Evolutionary conservation across 2,329 filamentous ascomycete genomes (phyloP), one percentile per base, ranked within the genome.

Genomic region (Aspergillus thermomutatus): DNA sequence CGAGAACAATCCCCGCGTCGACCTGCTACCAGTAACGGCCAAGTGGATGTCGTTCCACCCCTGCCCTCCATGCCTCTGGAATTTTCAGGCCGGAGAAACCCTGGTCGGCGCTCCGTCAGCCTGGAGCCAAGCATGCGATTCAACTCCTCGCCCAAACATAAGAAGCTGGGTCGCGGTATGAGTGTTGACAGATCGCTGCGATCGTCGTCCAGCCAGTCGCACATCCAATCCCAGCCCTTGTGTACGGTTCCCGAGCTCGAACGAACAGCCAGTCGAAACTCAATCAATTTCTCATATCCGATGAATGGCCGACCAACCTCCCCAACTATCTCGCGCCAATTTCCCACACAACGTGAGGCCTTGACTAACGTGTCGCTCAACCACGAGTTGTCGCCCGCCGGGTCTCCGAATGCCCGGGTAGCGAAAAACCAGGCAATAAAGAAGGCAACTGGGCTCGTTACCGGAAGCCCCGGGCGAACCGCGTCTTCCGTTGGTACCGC

Each of bases 51-150:
- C 65, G 80, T 84, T 52, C 91, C 91, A 28, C 91, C 91, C 1
- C 87, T 96, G 2, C 92, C 92, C 37, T 80, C 82, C 3, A 80
- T 96, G 26, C 91, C 90, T 3, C 75, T 81, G 41, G 75, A 81
- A 53, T 76, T 74, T 60, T 49, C 66, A 7, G 56, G 64, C 34
- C 62, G 64, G 25, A 66, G 75, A 19, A 64, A 67, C 10, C 60
- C 69, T 10, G 70, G 71, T 60, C 73, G 74, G 50, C 76, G 80
- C 14, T 72, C 82, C 9, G 73, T 77, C 23, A 87, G 83, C 63
- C 64, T 82, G 45, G 82, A 83, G 43, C 78, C 81, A 6, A 69
- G 75, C 1, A 69, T 72, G 58, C 80, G 81, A 56, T 75, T 78
- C 4, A 72, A 68, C 17, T 80, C 79, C 27, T 75, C 80, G 3